Conservation (phyloP, 768 basidiomycete genomes). For the Scleroderma citrinum region DNA sequence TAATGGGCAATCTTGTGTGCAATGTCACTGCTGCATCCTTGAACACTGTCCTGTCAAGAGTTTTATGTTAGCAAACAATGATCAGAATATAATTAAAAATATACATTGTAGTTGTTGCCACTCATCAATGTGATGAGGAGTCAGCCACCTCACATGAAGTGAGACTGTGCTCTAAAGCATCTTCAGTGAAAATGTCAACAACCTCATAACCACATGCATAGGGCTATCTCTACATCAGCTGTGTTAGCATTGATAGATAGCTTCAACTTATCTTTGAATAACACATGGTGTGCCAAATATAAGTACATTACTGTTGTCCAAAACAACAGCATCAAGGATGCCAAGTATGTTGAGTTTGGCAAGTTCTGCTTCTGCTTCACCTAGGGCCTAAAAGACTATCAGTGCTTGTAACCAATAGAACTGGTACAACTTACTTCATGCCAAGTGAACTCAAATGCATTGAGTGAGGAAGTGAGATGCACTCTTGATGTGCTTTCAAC, state of each 20-base stretch:
- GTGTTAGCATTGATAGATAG: not conserved
- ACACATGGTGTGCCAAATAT: slow-evolving; percentile 1
- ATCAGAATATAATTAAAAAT: too few relatives aligned
- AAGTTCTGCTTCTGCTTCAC: slow-evolving; percentile 2
- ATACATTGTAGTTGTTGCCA: slow-evolving; percentile 6
- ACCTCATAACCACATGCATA: not conserved
- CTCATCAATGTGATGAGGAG: not conserved
- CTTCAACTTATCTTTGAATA: not conserved
- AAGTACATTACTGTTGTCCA: not conserved
- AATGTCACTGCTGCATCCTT: too few relatives aligned
- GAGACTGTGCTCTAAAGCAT: not conserved
- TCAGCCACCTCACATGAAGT: not conserved
- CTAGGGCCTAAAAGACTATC: not conserved
- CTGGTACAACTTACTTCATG: slow-evolving; percentile 10
- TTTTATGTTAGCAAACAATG: too few relatives aligned
- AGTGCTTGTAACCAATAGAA: too few relatives aligned
- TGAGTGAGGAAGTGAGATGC: slow-evolving; percentile 25
- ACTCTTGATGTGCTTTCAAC: slow-evolving; percentile 26
- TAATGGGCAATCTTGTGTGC: too few relatives aligned
- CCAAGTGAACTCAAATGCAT: slow-evolving; percentile 28
- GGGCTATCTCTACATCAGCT: not conserved
- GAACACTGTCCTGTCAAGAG: too few relatives aligned
- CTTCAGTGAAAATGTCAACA: too few relatives aligned
- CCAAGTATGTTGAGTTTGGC: not conserved
- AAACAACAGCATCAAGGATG: not conserved